Conservation (phyloP, 805 yeast species). For the Cyberlindnera xylosilytica region DNA sequence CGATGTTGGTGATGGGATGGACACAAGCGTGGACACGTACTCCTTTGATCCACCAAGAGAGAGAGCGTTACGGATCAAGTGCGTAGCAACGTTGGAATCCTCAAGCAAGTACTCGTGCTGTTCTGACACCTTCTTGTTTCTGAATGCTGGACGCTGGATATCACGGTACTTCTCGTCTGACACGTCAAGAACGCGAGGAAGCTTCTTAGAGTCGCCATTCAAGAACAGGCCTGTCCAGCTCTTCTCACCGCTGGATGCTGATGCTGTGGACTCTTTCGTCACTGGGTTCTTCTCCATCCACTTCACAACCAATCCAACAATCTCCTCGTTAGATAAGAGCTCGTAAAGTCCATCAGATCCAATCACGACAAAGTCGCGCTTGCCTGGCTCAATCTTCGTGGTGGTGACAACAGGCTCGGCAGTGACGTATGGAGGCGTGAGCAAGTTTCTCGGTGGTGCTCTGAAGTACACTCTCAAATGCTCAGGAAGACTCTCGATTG, state of each 20-base stretch:
- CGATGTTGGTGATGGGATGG: constrained; percentile 88
- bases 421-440: constrained; percentile 95
- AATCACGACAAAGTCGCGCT: constrained; percentile 83
- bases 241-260: constrained; percentile 12
- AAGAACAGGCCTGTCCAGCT: constrained; percentile 21
- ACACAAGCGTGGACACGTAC: constrained; percentile 81
- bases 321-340: constrained; percentile 87
- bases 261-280: constrained; percentile 6
- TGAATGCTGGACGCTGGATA: constrained; percentile 68
- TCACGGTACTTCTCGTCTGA: constrained; percentile 55
- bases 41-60: constrained; percentile 86
- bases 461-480: constrained; percentile 81
- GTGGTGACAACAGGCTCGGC: constrained; percentile 93
- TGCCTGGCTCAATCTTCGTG: constrained; percentile 63
- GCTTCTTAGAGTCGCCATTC: constrained; percentile 36
- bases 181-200: constrained; percentile 63
- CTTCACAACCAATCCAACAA: constrained; percentile 84
- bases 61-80: constrained; percentile 87
- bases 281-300: constrained; percentile 83
- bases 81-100: constrained; percentile 90
- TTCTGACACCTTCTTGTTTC: constrained; percentile 41
- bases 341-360: constrained; percentile 95
- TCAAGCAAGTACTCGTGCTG: constrained; percentile 53
- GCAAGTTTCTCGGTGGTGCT: constrained; percentile 63
- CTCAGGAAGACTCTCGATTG: constrained; percentile 60